Conservation (phyloP, 352 stramenopile species). For the Phytophthora foliorum region DNA sequence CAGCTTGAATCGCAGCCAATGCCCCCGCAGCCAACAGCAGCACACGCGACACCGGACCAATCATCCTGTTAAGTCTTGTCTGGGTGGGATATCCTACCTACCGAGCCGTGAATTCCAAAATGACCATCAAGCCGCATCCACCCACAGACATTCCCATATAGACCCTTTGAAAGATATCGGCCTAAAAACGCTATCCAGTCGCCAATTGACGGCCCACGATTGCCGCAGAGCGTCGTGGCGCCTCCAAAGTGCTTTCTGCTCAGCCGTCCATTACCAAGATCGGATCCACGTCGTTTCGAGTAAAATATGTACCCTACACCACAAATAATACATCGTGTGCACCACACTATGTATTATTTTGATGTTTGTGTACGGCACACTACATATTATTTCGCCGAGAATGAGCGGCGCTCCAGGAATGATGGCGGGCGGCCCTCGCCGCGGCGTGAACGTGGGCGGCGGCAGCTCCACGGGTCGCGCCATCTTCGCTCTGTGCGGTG, state of each 20-base stretch:
- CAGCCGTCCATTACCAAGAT: constrained; percentile 35
- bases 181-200: not conserved
- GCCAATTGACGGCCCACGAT: constrained; percentile 24
- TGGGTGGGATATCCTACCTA: not conserved
- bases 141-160: not conserved
- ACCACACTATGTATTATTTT: constrained; percentile 7
- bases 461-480: constrained; percentile 74
- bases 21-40: constrained; percentile 37
- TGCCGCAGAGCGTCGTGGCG: constrained; percentile 15
- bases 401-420: constrained; percentile 29
- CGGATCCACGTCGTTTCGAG: constrained; percentile 29
- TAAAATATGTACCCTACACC: not conserved
- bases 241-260: constrained; percentile 9
- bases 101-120: constrained; percentile 9
- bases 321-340: constrained; percentile 9
- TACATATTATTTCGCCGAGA: constrained; percentile 10
- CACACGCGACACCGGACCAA: constrained; percentile 20
- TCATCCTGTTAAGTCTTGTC: constrained; percentile 16
- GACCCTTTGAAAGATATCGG: constrained; percentile 13
- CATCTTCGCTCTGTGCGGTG: constrained; percentile 74
- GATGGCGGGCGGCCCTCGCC: constrained; percentile 29
- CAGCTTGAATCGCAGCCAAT: constrained; percentile 28
- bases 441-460: constrained; percentile 77
- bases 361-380: constrained; percentile 9
- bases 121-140: not conserved